A percentile compares a stretch with the other conserved stretches of the same genome.
phyloP scores from a whole-genome alignment of 2,329 filamentous ascomycete genomes.

The Tolypocladium endophyticum region DNA sequence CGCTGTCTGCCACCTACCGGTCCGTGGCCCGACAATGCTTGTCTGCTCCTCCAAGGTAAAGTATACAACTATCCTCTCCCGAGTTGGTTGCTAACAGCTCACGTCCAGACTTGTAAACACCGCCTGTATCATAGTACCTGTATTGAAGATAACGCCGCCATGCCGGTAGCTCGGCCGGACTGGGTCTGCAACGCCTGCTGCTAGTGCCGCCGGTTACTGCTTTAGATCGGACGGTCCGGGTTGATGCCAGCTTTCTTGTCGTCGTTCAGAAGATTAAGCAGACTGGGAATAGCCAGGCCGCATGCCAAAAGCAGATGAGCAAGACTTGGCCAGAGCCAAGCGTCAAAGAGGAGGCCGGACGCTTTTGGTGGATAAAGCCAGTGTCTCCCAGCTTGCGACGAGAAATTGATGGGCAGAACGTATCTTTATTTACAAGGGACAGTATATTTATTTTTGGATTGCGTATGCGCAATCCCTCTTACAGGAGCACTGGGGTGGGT shows the following conservation, averaged over 20 bases:
- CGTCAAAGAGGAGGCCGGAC: neutral
- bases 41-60: conserved; percentile 41
- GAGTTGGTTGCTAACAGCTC: conserved; percentile 7
- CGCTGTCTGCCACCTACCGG: conserved; percentile 34
- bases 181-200: conserved; percentile 37
- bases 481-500: neutral
- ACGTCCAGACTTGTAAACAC: conserved; percentile 26
- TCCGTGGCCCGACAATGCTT: conserved; percentile 35
- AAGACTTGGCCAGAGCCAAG: neutral
- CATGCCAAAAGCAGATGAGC: neutral
- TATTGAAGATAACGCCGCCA: conserved; percentile 23
- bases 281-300: neutral
- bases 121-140: conserved; percentile 41
- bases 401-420: neutral
- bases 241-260: conserved; percentile 8
- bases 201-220: neutral
- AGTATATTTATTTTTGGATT: neutral
- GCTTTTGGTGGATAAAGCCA: neutral
- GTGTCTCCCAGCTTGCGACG: neutral
- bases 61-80: neutral
- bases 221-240: conserved; percentile 4
- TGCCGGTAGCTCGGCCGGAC: conserved; percentile 21
- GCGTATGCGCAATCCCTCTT: neutral
- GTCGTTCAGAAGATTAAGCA: neutral
- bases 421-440: neutral